A percentile compares a stretch with the other conserved stretches of the same genome.
Conservation (phyloP, 768 basidiomycete species). For the Panaeolus papilionaceus region DNA sequence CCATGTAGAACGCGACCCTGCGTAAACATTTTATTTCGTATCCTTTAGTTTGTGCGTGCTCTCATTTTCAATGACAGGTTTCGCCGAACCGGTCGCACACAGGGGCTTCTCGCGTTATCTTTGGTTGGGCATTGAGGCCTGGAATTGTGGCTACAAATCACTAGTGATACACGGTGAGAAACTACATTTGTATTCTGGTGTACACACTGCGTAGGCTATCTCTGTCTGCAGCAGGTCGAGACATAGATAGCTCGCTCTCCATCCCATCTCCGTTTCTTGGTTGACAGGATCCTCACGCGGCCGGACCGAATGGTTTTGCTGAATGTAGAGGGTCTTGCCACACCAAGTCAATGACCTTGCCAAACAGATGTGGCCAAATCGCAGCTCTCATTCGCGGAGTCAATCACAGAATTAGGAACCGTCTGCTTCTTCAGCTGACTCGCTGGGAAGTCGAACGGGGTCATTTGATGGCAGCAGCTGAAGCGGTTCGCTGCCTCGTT, state of each 20-base stretch:
- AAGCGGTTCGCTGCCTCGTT: constrained; percentile 19
- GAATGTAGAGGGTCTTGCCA: constrained; percentile 12
- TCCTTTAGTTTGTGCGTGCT: constrained; percentile 7
- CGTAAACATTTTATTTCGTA: constrained; percentile 12
- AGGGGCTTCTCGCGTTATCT: constrained; percentile 15
- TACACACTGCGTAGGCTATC: constrained; percentile 14
- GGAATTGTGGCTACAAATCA: background rate
- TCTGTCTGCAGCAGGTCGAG: background rate
- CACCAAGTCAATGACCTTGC: constrained; percentile 13
- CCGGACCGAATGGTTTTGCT: constrained; percentile 14
- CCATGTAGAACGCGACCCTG: constrained; percentile 13
- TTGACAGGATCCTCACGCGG: constrained; percentile 10
- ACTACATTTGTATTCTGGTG: constrained; percentile 4
- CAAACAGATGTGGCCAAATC: constrained; percentile 13
- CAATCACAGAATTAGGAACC: constrained; percentile 13
- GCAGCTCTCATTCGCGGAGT: constrained; percentile 11
- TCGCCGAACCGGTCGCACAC: constrained; percentile 15
- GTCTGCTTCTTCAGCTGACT: constrained; percentile 11
- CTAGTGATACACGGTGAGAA: constrained; percentile 9
- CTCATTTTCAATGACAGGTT: constrained; percentile 4
- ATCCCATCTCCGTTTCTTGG: constrained; percentile 10
- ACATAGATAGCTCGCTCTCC: constrained; percentile 3
- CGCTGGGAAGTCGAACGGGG: constrained; percentile 12
- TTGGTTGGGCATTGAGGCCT: constrained; percentile 4
- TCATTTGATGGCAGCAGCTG: constrained; percentile 21